phyloP scores from a whole-genome alignment of 2,329 filamentous ascomycete species.

The Biscogniauxia marginata region DNA sequence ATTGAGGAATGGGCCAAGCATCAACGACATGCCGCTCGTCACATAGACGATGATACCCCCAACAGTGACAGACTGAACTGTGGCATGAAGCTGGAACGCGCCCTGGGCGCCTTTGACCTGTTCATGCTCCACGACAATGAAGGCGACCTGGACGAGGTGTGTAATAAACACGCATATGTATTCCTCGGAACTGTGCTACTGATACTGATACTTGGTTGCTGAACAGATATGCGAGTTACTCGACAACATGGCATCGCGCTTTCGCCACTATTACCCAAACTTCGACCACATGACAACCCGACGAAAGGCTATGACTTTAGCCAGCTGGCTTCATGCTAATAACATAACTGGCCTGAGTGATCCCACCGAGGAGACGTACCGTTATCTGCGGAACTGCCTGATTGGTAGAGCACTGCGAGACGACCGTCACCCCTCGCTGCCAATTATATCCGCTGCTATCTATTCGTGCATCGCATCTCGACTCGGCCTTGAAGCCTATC shows the following conservation, averaged over 20 bases:
- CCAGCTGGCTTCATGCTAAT: conserved; percentile 65
- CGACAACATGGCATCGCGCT: conserved; percentile 58
- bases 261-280: conserved; percentile 52
- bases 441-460: conserved; percentile 82
- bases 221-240: conserved; percentile 61
- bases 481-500: conserved; percentile 72
- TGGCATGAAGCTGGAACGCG: conserved; percentile 64
- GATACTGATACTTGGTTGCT: background rate
- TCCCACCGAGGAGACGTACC: conserved; percentile 62
- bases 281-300: conserved; percentile 61
- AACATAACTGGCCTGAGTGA: conserved; percentile 70
- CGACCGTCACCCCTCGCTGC: conserved; percentile 73
- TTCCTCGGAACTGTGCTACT: too few relatives aligned
- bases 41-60: conserved; percentile 17
- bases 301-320: conserved; percentile 65
- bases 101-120: conserved; percentile 82
- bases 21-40: conserved; percentile 33
- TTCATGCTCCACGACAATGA: conserved; percentile 74
- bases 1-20: conserved; percentile 73
- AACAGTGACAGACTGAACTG: conserved; percentile 41
- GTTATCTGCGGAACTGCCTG: conserved; percentile 82
- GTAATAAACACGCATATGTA: background rate
- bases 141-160: conserved; percentile 72
- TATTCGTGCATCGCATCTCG: conserved; percentile 77
- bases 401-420: conserved; percentile 78